phyloP scores from a whole-genome alignment of 1,139 yeast genomes.

The Pichia sp. region DNA sequence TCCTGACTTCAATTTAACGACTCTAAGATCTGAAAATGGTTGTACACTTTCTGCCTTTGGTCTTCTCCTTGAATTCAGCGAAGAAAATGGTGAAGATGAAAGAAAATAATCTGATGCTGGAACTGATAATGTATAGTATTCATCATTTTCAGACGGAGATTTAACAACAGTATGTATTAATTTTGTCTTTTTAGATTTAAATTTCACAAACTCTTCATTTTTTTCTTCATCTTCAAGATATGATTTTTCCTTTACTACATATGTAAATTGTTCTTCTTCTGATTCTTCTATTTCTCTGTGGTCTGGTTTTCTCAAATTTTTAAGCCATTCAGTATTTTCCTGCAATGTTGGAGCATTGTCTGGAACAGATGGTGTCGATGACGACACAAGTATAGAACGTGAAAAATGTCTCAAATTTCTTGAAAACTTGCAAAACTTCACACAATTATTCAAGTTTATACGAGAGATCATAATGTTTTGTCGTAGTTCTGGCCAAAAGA shows the following conservation, averaged over 20 bases:
- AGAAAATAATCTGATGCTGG: conserved; percentile 36
- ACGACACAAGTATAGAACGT: not conserved
- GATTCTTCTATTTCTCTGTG: conserved; percentile 7
- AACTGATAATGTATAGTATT: conserved; percentile 29
- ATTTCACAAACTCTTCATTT: conserved; percentile 14
- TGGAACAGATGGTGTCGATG: conserved; percentile 26
- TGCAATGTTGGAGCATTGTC: conserved; percentile 43
- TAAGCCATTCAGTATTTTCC: conserved; percentile 44
- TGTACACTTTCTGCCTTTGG: conserved; percentile 34
- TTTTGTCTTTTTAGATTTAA: conserved; percentile 15
- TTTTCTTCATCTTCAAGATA: conserved; percentile 19
- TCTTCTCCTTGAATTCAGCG: conserved; percentile 31
- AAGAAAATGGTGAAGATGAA: conserved; percentile 35
- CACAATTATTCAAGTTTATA: not conserved
- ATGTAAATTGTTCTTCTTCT: conserved; percentile 15
- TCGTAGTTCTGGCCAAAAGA: not conserved
- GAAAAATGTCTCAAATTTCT: not conserved
- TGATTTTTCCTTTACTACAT: conserved; percentile 15
- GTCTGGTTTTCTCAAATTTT: conserved; percentile 13
- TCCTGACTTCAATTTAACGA: conserved; percentile 69
- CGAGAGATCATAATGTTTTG: not conserved
- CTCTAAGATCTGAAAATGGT: conserved; percentile 54
- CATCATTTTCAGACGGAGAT: conserved; percentile 15
- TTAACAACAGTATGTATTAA: conserved; percentile 13
- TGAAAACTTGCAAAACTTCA: not conserved